Percentiles rank a stretch among this genome's conserved stretches.
Evolutionary conservation across 148 eudicot genomes (phyloP).

Genomic region (Linanthus parryae): DNA sequence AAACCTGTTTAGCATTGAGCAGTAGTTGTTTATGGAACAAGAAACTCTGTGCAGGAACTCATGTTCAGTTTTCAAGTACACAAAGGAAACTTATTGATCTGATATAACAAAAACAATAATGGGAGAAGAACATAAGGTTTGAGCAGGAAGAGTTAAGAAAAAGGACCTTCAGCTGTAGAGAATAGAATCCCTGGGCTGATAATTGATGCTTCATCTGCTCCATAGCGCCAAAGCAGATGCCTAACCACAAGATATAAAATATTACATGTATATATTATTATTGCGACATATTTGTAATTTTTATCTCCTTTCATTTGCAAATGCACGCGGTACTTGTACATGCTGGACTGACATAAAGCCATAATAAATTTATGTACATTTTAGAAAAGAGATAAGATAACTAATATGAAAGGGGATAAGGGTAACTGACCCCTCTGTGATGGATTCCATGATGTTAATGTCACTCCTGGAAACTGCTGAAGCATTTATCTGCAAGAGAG

Average conservation of each 20-base stretch:
- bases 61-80: neutral
- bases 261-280: neutral
- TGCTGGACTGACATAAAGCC: neutral
- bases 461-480: slow-evolving; percentile 7
- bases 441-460: slow-evolving; percentile 16
- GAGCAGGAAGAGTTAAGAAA: neutral
- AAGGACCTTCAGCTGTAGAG: slow-evolving; percentile 17
- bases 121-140: neutral
- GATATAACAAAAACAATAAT: neutral
- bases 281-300: neutral
- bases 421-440: slow-evolving; percentile 15
- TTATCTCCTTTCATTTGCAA: no score
- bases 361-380: neutral
- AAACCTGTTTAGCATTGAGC: neutral
- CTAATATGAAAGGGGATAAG: neutral
- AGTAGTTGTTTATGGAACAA: neutral
- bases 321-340: neutral
- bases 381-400: neutral
- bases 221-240: slow-evolving; percentile 8
- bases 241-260: slow-evolving; percentile 1
- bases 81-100: neutral
- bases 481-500: no score
- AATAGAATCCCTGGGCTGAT: slow-evolving; percentile 9
- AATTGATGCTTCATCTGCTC: slow-evolving; percentile 6
- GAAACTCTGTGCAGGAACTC: neutral